phyloP scores from a whole-genome alignment of 768 basidiomycete species.

The Pulveroboletus sp. region DNA sequence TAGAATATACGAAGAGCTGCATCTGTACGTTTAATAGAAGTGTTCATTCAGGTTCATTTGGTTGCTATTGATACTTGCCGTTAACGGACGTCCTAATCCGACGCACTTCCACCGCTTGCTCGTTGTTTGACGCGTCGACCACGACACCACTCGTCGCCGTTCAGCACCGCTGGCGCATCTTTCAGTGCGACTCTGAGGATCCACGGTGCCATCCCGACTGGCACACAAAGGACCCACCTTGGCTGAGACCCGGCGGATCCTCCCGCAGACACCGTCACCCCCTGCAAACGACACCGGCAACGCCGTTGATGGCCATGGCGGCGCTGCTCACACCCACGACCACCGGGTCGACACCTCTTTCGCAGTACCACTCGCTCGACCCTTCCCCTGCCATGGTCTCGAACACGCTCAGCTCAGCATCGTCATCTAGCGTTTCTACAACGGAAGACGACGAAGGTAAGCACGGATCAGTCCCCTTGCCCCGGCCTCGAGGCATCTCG shows the following conservation, averaged over 20 bases:
- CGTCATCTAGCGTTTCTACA: constrained; percentile 53
- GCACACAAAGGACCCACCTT: constrained; percentile 37
- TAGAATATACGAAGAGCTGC: not conserved
- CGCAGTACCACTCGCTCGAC: constrained; percentile 31
- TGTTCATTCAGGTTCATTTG: not conserved
- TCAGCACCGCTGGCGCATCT: constrained; percentile 2
- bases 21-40: constrained; percentile 2
- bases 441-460: constrained; percentile 64
- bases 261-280: constrained; percentile 23
- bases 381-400: constrained; percentile 25
- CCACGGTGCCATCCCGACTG: constrained; percentile 49
- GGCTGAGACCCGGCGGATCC: constrained; percentile 55
- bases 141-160: constrained; percentile 6
- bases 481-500: constrained; percentile 21
- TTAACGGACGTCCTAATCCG: constrained; percentile 12
- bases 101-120: constrained; percentile 12
- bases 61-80: constrained; percentile 25
- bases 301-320: constrained; percentile 17
- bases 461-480: constrained; percentile 22
- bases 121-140: constrained; percentile 14
- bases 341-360: constrained; percentile 31
- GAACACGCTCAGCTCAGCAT: constrained; percentile 24
- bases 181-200: constrained; percentile 33
- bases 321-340: constrained; percentile 23
- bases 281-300: constrained; percentile 8